Percentiles rank a stretch among this genome's conserved stretches.
Conservation (phyloP, 2,329 filamentous ascomycete genomes). For the Penicillium sp. region DNA sequence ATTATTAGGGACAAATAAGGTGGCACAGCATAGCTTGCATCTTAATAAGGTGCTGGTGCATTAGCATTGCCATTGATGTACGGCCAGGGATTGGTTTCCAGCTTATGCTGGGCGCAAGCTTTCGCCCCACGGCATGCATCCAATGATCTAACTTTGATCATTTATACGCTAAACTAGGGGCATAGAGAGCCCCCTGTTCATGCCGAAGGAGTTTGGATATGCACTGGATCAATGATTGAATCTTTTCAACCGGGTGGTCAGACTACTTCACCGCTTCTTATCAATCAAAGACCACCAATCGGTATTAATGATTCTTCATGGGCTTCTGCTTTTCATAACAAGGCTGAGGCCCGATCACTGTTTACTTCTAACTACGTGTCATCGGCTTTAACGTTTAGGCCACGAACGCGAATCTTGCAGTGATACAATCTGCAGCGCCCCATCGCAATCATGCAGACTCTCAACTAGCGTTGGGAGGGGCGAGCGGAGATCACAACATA, state of each 20-base stretch:
- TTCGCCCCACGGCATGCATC: constrained; percentile 5
- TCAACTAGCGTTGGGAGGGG: not conserved
- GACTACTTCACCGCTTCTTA: constrained; percentile 9
- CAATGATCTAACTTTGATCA: constrained; percentile 10
- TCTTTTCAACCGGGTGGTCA: not conserved
- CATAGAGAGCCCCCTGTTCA: not conserved
- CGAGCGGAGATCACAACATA: not conserved
- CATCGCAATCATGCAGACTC: not conserved
- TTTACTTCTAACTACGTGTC: not conserved
- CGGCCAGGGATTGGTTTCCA: constrained; percentile 13
- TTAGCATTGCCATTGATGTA: constrained; percentile 14
- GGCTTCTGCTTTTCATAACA: not conserved
- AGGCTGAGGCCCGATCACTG: not conserved
- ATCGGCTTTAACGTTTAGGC: not conserved
- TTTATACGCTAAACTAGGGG: constrained; percentile 3
- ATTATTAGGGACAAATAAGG: constrained; percentile 32
- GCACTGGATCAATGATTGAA: not conserved
- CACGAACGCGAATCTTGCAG: not conserved
- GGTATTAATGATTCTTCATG: not conserved
- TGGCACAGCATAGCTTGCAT: constrained; percentile 17
- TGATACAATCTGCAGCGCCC: not conserved
- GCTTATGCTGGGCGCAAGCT: constrained; percentile 7
- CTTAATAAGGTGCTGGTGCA: constrained; percentile 24
- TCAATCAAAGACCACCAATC: not conserved
- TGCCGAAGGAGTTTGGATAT: constrained; percentile 3